These are phyloP conservation scores for Clarireedia monteithiana DNA, from an alignment of 2,329 filamentous ascomycete species.

Conservation along the genomic window DNA sequence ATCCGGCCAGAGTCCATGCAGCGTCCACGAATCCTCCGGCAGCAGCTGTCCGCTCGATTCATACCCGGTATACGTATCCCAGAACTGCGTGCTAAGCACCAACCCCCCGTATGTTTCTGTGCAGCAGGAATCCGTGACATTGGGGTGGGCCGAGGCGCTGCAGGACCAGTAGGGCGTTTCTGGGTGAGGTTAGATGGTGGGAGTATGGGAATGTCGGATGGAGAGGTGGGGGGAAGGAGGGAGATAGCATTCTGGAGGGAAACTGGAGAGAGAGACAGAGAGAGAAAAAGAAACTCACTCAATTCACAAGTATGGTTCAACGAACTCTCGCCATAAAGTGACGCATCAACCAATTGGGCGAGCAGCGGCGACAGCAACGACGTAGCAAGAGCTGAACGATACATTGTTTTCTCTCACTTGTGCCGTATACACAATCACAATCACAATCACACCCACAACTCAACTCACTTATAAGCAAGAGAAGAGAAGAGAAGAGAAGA, in stretches of 20 bases:
- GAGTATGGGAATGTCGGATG: neutral
- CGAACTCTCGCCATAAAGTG: constrained; percentile 22
- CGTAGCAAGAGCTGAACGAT: neutral
- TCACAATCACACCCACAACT: neutral
- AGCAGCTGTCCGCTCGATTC: constrained; percentile 50
- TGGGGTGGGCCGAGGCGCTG: constrained; percentile 36
- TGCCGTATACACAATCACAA: neutral
- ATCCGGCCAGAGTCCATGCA: constrained; percentile 36
- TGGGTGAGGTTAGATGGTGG: constrained; percentile 1
- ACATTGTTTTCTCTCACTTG: neutral
- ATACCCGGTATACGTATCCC: constrained; percentile 55
- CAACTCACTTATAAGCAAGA: neutral
- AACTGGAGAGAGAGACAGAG: too few relatives aligned
- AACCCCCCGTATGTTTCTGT: constrained; percentile 58
- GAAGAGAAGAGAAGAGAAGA: neutral
- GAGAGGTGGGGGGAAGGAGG: neutral
- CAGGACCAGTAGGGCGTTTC: constrained; percentile 38
- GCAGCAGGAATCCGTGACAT: constrained; percentile 52
- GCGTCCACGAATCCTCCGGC: constrained; percentile 47
- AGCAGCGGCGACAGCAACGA: neutral
- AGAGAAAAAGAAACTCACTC: constrained; percentile 9
- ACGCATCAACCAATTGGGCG: constrained; percentile 7
- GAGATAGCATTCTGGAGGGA: neutral
- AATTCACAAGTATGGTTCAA: constrained; percentile 24
- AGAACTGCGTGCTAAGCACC: constrained; percentile 55